Evolutionary conservation across 768 basidiomycete species (phyloP).

Genomic region (Glaciozyma martinii): DNA sequence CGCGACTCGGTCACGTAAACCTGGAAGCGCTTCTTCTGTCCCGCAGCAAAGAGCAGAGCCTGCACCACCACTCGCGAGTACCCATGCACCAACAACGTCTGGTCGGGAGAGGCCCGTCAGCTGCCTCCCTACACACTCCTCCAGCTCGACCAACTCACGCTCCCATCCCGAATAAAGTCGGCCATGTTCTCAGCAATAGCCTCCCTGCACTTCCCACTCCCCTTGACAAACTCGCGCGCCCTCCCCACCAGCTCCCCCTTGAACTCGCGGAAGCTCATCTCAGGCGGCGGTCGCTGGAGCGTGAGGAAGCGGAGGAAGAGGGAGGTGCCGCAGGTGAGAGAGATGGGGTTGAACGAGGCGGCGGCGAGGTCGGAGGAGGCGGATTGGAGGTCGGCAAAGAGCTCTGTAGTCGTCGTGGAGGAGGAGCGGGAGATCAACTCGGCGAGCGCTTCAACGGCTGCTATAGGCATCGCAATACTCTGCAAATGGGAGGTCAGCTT

Average conservation of each 20-base stretch:
- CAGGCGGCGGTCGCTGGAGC: constrained; percentile 24
- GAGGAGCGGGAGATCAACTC: constrained; percentile 28
- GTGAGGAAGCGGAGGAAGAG: constrained; percentile 85
- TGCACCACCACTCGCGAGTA: constrained; percentile 90
- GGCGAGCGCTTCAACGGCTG: constrained; percentile 32
- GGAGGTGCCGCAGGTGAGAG: constrained; percentile 79
- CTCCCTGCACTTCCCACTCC: constrained; percentile 64
- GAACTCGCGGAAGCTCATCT: constrained; percentile 60
- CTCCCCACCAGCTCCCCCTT: constrained; percentile 29
- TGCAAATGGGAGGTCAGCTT: neutral
- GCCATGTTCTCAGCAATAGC: constrained; percentile 84
- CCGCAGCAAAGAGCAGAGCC: constrained; percentile 69
- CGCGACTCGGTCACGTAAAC: constrained; percentile 96
- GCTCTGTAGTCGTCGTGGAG: constrained; percentile 78
- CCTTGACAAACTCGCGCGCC: constrained; percentile 45
- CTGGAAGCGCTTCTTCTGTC: constrained; percentile 77
- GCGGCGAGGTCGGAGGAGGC: constrained; percentile 58
- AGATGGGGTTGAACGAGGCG: constrained; percentile 65
- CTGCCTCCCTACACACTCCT: too few species aligned
- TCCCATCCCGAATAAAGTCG: constrained; percentile 90
- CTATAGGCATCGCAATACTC: constrained; percentile 28
- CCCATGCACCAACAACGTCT: constrained; percentile 88
- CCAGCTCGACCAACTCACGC: constrained; percentile 40
- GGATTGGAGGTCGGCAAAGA: constrained; percentile 70
- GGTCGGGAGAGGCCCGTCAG: constrained; percentile 15